Conservation (phyloP, 2,329 filamentous ascomycete genomes). For the Neopestalotiopsis clavispora region DNA sequence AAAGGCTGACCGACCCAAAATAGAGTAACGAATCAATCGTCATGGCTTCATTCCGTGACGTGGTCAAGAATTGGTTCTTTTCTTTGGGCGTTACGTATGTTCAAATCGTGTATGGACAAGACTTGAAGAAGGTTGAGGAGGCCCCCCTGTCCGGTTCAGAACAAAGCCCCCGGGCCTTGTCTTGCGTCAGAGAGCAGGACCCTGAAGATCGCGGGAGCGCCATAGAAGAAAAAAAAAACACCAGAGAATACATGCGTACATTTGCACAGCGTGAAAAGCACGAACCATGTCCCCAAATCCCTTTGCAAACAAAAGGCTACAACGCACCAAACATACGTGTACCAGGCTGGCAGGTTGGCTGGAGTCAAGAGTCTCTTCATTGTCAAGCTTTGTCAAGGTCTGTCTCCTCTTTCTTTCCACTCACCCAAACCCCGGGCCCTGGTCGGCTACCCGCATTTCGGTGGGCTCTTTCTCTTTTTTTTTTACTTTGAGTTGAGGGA, state of each 20-base stretch:
- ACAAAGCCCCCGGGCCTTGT: neutral
- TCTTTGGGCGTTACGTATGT: no score
- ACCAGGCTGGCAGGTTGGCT: no score
- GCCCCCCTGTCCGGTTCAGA: no score
- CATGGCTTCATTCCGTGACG: neutral
- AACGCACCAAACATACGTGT: no score
- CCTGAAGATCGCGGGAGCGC: conserved; percentile 9
- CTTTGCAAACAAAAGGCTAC: no score
- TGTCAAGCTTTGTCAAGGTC: no score
- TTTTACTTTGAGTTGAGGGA: neutral
- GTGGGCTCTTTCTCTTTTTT: neutral
- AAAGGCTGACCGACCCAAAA: neutral
- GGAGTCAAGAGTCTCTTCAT: no score
- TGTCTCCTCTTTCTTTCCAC: neutral
- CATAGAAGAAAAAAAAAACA: neutral
- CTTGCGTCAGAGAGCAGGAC: neutral
- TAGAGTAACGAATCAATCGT: neutral
- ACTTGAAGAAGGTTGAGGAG: no score
- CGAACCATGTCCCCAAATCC: no score
- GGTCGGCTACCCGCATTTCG: neutral
- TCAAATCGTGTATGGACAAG: no score
- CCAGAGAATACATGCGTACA: no score
- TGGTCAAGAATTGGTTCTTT: no score
- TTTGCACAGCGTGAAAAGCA: neutral
- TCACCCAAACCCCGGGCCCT: neutral